Conservation (phyloP, 495 filamentous ascomycete species). For the Massariosphaeria phaeospora region DNA sequence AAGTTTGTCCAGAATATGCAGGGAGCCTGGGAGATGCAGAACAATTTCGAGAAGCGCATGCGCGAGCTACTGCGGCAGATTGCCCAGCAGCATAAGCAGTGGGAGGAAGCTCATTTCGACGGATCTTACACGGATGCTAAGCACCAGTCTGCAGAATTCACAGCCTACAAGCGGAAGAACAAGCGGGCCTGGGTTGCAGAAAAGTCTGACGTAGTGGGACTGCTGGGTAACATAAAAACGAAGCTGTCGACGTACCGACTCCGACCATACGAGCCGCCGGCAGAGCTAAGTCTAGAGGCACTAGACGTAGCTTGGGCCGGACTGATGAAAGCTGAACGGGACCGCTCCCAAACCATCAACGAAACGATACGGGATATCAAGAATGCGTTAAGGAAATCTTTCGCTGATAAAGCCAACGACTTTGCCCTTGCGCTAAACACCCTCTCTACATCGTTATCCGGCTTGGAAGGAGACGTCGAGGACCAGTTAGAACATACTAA, state of each 20-base stretch:
- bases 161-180: conserved; percentile 75
- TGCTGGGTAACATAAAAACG: conserved; percentile 98
- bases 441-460: conserved; percentile 85
- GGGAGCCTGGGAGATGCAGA: conserved; percentile 99
- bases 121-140: conserved; percentile 94
- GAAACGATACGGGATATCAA: conserved; percentile 98
- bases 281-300: conserved; percentile 69
- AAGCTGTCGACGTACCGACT: conserved; percentile 93
- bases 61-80: conserved; percentile 70
- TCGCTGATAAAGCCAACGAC: conserved; percentile 95
- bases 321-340: conserved; percentile 75
- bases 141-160: conserved; percentile 73
- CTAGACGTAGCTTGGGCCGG: conserved; percentile 76
- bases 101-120: conserved; percentile 75
- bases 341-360: conserved; percentile 87
- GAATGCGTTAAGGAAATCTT: conserved; percentile 81
- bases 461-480: conserved; percentile 90
- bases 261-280: conserved; percentile 82
- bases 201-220: conserved; percentile 86
- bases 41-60: conserved; percentile 87
- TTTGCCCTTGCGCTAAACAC: conserved; percentile 93
- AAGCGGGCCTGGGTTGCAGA: conserved; percentile 96
- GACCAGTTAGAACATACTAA: conserved; percentile 85
- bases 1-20: conserved; percentile 99
- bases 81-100: conserved; percentile 61